Conservation (phyloP, 148 eudicot species). For the Beta vulgaris region DNA sequence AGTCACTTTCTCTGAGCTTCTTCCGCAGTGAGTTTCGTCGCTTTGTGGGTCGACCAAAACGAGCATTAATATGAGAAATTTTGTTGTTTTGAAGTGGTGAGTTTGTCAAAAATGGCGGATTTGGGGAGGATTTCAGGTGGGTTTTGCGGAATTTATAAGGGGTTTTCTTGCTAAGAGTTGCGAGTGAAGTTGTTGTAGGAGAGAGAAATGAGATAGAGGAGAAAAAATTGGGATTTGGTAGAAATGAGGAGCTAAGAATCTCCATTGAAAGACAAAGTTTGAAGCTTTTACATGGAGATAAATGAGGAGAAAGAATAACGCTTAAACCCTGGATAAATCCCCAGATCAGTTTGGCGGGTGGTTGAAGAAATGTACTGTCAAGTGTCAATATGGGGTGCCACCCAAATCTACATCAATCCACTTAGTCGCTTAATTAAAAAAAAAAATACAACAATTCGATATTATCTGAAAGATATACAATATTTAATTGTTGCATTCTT, state of each 20-base stretch:
- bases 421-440: too few species aligned
- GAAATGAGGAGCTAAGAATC: slow-evolving; percentile 27
- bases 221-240: slow-evolving; percentile 16
- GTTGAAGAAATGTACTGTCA: too few species aligned
- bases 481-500: too few species aligned
- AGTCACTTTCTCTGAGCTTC: slow-evolving; percentile 44
- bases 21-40: slow-evolving; percentile 67
- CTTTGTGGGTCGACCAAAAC: slow-evolving; percentile 40
- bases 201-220: slow-evolving; percentile 18
- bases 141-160: slow-evolving; percentile 26
- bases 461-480: too few species aligned
- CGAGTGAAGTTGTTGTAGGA: slow-evolving; percentile 24
- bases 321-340: slow-evolving; percentile 18
- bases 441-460: too few species aligned
- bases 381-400: too few species aligned
- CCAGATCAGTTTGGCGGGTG: slow-evolving; percentile 8
- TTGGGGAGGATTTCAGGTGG: slow-evolving; percentile 24
- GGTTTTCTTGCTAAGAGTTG: slow-evolving; percentile 26
- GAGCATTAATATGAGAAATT: slow-evolving; percentile 45
- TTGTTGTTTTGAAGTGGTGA: slow-evolving; percentile 24
- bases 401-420: too few species aligned
- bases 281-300: slow-evolving; percentile 4
- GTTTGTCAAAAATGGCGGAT: slow-evolving; percentile 17
- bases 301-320: background rate
- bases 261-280: slow-evolving; percentile 29